Conservation (phyloP, 805 yeast genomes). For the Cyberlindnera saturnus region DNA sequence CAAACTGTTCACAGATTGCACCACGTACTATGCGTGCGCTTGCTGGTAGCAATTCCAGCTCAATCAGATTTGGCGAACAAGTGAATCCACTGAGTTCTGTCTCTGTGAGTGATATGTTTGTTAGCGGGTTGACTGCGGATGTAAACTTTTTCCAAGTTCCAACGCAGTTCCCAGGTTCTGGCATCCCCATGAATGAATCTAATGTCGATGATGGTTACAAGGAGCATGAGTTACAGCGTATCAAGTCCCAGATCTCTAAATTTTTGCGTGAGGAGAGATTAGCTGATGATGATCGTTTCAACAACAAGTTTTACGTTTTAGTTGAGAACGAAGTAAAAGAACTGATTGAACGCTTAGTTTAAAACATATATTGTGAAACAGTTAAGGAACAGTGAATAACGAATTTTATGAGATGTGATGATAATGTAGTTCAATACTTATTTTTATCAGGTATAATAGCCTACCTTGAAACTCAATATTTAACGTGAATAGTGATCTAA, state of each 20-base stretch:
- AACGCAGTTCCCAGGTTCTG: background rate
- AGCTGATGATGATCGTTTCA: constrained; percentile 25
- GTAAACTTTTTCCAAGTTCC: constrained; percentile 7
- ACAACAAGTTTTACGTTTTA: constrained; percentile 22
- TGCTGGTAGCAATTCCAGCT: constrained; percentile 14
- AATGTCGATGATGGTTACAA: constrained; percentile 22
- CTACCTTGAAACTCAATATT: too few relatives aligned
- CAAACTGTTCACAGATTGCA: constrained; percentile 27
- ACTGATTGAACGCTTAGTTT: constrained; percentile 18
- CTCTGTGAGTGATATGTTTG: constrained; percentile 24
- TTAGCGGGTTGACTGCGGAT: constrained; percentile 22
- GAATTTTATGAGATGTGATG: too few relatives aligned
- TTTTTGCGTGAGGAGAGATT: constrained; percentile 24
- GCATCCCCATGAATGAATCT: constrained; percentile 1
- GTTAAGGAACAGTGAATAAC: too few relatives aligned
- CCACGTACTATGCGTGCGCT: constrained; percentile 27
- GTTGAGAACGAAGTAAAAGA: constrained; percentile 25
- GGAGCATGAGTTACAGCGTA: constrained; percentile 24
- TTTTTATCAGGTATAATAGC: too few relatives aligned
- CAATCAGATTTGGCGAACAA: constrained; percentile 15
- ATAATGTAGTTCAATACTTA: too few relatives aligned
- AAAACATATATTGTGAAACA: background rate
- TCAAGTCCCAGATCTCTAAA: constrained; percentile 23
- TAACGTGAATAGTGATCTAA: too few relatives aligned
- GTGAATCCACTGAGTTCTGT: constrained; percentile 16